Conservation (phyloP, 305 asterid species). For the Fraxinus nigra region DNA sequence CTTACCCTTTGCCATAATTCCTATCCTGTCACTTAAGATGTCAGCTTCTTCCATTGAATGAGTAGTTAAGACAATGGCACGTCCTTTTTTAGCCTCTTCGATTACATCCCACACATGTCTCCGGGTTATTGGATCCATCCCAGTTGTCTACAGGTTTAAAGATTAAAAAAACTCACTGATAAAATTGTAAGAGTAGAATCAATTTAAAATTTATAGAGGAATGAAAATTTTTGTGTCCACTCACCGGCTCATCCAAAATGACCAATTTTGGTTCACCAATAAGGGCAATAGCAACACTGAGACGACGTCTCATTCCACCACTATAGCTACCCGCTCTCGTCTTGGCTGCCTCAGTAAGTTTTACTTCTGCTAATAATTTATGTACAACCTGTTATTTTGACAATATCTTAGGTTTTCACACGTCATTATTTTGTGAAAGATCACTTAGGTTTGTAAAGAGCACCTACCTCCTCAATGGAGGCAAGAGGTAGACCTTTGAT, state of each 20-base stretch:
- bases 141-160: slow-evolving; percentile 69
- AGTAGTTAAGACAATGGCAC: slow-evolving; percentile 87
- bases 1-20: slow-evolving; percentile 95
- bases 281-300: slow-evolving; percentile 91
- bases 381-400: slow-evolving; percentile 52
- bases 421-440: background rate
- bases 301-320: slow-evolving; percentile 96
- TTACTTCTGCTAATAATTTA: slow-evolving; percentile 70
- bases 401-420: background rate
- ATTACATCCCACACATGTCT: slow-evolving; percentile 95
- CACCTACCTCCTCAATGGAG: slow-evolving; percentile 51
- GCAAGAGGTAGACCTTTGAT: slow-evolving; percentile 74
- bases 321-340: slow-evolving; percentile 82
- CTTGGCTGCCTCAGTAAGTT: slow-evolving; percentile 63
- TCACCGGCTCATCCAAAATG: slow-evolving; percentile 89
- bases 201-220: slow-evolving; percentile 5
- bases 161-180: background rate
- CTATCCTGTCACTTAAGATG: slow-evolving; percentile 84
- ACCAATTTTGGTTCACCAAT: slow-evolving; percentile 92
- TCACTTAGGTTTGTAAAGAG: slow-evolving; percentile 20
- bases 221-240: slow-evolving; percentile 21
- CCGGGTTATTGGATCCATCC: slow-evolving; percentile 94
- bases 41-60: slow-evolving; percentile 99
- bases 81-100: slow-evolving; percentile 83
- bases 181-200: slow-evolving; percentile 4